Evolutionary conservation across 495 filamentous ascomycete species (phyloP).

Genomic region (Lepidopterella palustris): DNA sequence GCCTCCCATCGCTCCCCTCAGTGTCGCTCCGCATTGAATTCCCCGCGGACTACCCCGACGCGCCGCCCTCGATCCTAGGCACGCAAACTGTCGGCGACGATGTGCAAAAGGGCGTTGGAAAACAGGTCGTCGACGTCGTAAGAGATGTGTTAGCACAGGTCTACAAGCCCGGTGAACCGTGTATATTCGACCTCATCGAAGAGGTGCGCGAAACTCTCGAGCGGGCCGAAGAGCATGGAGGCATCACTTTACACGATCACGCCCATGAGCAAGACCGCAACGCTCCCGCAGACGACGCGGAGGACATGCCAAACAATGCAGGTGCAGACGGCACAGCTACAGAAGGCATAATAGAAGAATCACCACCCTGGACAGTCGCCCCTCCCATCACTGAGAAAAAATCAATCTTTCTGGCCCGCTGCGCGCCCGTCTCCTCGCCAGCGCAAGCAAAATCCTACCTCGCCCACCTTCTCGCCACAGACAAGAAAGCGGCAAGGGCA

Average conservation of each 20-base stretch:
- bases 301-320: slow-evolving; percentile 23
- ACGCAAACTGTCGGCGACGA: slow-evolving; percentile 51
- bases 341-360: slow-evolving; percentile 33
- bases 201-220: slow-evolving; percentile 48
- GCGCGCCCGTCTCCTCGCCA: slow-evolving; percentile 57
- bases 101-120: slow-evolving; percentile 57
- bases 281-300: background rate
- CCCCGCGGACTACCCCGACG: slow-evolving; percentile 62
- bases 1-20: slow-evolving; percentile 36
- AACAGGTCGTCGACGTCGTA: slow-evolving; percentile 57
- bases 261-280: slow-evolving; percentile 11
- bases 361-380: slow-evolving; percentile 66
- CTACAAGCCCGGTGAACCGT: slow-evolving; percentile 69
- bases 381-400: slow-evolving; percentile 70
- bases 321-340: slow-evolving; percentile 27
- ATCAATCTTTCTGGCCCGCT: slow-evolving; percentile 79
- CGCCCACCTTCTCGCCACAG: slow-evolving; percentile 64
- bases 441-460: slow-evolving; percentile 63
- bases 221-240: slow-evolving; percentile 22
- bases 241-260: slow-evolving; percentile 9
- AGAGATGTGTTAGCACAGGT: slow-evolving; percentile 57
- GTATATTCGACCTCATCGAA: slow-evolving; percentile 81
- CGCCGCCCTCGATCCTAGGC: slow-evolving; percentile 62
- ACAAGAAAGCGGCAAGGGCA: slow-evolving; percentile 75
- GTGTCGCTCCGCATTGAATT: slow-evolving; percentile 49